These are phyloP conservation scores for Trypanosoma lewisi DNA, from an alignment of 208 protist genomes.

Conservation along the genomic window DNA sequence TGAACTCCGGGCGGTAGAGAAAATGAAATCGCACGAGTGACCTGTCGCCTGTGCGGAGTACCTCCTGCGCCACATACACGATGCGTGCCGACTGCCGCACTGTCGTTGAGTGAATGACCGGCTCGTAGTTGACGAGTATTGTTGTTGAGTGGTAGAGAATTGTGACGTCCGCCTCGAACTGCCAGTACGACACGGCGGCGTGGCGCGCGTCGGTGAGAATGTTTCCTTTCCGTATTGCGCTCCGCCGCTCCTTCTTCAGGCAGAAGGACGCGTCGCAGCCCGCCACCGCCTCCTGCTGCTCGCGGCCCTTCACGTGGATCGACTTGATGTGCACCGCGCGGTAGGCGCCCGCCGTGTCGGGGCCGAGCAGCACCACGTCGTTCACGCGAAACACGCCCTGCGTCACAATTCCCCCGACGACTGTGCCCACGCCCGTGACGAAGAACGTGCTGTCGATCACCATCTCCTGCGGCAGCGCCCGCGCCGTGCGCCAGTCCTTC, in stretches of 20 bases:
- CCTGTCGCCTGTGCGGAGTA: conserved; percentile 93
- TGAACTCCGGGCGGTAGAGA: conserved; percentile 92
- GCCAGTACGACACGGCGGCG: conserved; percentile 80
- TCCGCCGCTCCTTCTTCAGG: conserved; percentile 95
- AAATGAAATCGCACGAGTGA: conserved; percentile 94
- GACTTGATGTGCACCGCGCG: conserved; percentile 88
- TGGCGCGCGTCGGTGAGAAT: conserved; percentile 65
- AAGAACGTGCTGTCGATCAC: conserved; percentile 93
- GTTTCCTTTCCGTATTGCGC: conserved; percentile 94
- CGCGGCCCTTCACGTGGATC: conserved; percentile 93
- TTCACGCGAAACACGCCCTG: conserved; percentile 88
- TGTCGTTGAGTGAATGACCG: conserved; percentile 94
- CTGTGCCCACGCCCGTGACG: conserved; percentile 93
- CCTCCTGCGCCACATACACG: conserved; percentile 82
- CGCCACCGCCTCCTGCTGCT: conserved; percentile 76
- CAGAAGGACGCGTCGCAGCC: conserved; percentile 93
- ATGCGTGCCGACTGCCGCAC: conserved; percentile 89
- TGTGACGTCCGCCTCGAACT: conserved; percentile 96
- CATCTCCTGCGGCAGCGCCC: conserved; percentile 77
- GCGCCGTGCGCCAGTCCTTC: conserved; percentile 85
- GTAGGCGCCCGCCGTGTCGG: conserved; percentile 90
- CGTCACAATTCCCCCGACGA: conserved; percentile 94
- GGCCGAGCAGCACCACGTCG: conserved; percentile 93
- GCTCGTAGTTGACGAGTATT: conserved; percentile 96
- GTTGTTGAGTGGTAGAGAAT: conserved; percentile 98